phyloP scores from a whole-genome alignment of 2,329 filamentous ascomycete species.

The Aspergillus luchuensis region DNA sequence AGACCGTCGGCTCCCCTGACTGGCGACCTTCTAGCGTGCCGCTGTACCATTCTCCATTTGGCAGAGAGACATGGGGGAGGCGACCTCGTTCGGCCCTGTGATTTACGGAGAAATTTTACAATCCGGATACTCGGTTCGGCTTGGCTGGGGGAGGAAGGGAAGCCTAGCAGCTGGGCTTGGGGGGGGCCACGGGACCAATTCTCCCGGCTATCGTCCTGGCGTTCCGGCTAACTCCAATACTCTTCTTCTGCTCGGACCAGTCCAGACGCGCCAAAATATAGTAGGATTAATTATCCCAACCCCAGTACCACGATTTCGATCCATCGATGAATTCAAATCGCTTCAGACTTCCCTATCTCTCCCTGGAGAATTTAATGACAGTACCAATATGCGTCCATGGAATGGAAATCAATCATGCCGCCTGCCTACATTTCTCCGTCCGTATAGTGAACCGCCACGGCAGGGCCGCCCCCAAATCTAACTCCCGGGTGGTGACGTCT shows the following conservation, averaged over 20 bases:
- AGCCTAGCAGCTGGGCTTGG: not conserved
- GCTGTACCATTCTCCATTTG: slow-evolving; percentile 10
- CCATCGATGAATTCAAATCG: slow-evolving; percentile 2
- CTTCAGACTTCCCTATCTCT: not conserved
- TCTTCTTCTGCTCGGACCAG: not conserved
- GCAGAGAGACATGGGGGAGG: slow-evolving; percentile 7
- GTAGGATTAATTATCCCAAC: slow-evolving; percentile 1
- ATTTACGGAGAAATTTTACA: slow-evolving; percentile 28
- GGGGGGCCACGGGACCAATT: slow-evolving; percentile 18
- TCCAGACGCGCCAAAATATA: not conserved
- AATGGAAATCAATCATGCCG: not conserved
- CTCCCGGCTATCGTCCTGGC: slow-evolving; percentile 11
- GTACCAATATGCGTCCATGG: not conserved
- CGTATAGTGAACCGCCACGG: not conserved
- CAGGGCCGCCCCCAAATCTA: not conserved
- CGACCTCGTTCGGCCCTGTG: slow-evolving; percentile 17
- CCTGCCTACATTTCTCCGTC: slow-evolving; percentile 1
- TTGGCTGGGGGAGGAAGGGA: slow-evolving; percentile 9
- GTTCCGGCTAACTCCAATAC: not conserved
- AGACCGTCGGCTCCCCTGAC: slow-evolving; percentile 3
- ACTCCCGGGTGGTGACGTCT: slow-evolving; percentile 19
- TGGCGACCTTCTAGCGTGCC: slow-evolving; percentile 9
- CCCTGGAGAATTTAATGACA: not conserved
- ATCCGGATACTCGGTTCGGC: slow-evolving; percentile 20
- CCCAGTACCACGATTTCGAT: not conserved